Percentiles rank a stretch among this genome's conserved stretches.
These are phyloP conservation scores for Brettanomyces sp. DNA, from an alignment of 805 yeast genomes.

Conservation along the genomic window DNA sequence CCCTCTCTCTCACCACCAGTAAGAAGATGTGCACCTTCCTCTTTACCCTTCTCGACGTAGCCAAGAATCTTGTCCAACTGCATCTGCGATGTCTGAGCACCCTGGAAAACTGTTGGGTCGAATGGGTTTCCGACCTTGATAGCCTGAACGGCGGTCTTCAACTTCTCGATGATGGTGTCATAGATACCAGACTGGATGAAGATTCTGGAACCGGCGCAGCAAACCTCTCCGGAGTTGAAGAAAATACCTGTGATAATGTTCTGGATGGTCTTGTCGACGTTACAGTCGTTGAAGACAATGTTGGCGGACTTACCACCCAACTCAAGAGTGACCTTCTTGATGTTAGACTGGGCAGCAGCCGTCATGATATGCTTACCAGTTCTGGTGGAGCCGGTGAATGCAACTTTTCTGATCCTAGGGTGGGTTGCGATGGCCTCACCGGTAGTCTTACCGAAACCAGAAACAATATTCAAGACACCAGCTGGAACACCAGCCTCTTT, in stretches of 20 bases:
- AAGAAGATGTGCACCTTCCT: slow-evolving; percentile 61
- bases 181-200: slow-evolving; percentile 70
- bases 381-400: slow-evolving; percentile 92
- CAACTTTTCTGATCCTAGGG: slow-evolving; percentile 77
- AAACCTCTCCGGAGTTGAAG: slow-evolving; percentile 87
- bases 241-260: slow-evolving; percentile 67
- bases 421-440: slow-evolving; percentile 77
- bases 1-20: slow-evolving; percentile 78
- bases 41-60: slow-evolving; percentile 55
- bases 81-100: slow-evolving; percentile 63
- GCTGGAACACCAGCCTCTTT: slow-evolving; percentile 84
- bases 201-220: slow-evolving; percentile 87
- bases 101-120: slow-evolving; percentile 59
- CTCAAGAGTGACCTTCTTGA: slow-evolving; percentile 77
- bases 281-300: slow-evolving; percentile 71
- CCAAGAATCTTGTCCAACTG: slow-evolving; percentile 58
- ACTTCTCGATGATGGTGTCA: slow-evolving; percentile 53
- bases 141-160: slow-evolving; percentile 37
- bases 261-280: slow-evolving; percentile 54
- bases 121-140: slow-evolving; percentile 75
- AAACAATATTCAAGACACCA: slow-evolving; percentile 81
- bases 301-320: slow-evolving; percentile 89
- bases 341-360: slow-evolving; percentile 52
- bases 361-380: slow-evolving; percentile 70
- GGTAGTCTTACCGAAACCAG: slow-evolving; percentile 79